These are phyloP conservation scores for Rheum nobile DNA, from an alignment of 148 eudicot species.

Conservation along the genomic window DNA sequence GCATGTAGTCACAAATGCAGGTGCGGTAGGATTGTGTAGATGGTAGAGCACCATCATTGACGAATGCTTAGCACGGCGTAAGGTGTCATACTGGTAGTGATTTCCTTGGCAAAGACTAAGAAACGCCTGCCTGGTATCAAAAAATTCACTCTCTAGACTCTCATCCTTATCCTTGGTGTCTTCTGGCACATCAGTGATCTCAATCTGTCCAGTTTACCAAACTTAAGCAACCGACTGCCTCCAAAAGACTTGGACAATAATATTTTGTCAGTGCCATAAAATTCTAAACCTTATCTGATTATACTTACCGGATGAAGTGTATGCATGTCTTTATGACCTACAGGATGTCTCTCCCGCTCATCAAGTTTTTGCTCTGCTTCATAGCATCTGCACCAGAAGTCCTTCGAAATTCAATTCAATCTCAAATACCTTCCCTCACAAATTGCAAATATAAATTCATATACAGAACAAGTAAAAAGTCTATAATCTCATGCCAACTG, in stretches of 20 bases:
- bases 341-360: conserved; percentile 80
- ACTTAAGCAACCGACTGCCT: conserved; percentile 8
- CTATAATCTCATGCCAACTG: neutral
- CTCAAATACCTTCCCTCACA: neutral
- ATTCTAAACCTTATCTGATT: neutral
- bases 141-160: conserved; percentile 89
- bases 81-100: conserved; percentile 93
- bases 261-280: too few species aligned
- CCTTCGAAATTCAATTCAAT: neutral
- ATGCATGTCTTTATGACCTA: conserved; percentile 72
- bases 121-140: conserved; percentile 89
- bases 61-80: conserved; percentile 97
- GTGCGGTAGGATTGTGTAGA: conserved; percentile 98
- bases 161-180: conserved; percentile 89
- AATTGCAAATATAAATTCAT: neutral
- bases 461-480: neutral
- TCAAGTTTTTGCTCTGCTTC: conserved; percentile 66
- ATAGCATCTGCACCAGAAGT: conserved; percentile 49
- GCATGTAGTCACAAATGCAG: conserved; percentile 87
- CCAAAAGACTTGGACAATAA: neutral
- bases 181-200: conserved; percentile 50
- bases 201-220: conserved; percentile 40
- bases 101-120: conserved; percentile 96
- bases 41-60: conserved; percentile 99
- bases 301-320: conserved; percentile 47